Evolutionary conservation across 495 filamentous ascomycete species (phyloP), one percentile per base, ranked within the genome.

Genomic region (Eremomyces bilateralis): DNA sequence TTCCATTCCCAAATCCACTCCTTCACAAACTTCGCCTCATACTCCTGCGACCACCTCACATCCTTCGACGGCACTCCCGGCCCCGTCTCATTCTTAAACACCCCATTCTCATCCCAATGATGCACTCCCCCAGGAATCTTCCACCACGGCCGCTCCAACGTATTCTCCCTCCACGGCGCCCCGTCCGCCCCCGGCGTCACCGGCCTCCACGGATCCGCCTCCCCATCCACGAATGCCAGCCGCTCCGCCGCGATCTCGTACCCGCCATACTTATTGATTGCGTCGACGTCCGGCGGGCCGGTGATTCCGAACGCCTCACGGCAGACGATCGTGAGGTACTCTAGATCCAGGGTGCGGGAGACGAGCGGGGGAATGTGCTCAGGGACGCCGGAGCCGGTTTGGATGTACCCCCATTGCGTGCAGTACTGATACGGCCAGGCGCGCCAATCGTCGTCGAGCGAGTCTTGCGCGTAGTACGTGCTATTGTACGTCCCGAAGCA

Each of bases 81-180:
- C 10, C 48, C 60, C 3, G 64, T 69, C 56, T 76, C 57, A 40
- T 74, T 72, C 2, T 56, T 52, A 31, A 71, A 71, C 29, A 75
- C 34, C 5, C 71, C 73, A 47, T 78, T 76, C 61, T 78, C 66
- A 48, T 78, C 74, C 68, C 33, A 78, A 51, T 77, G 71, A 50
- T 79, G 73, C 30, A 76, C 70, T 0, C 57, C 69, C 0, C 57
- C 61, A n/a, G 57, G 52, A 35, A 80, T 72, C 35, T 76, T 45
- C 17, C 74, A 55, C 38, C 70, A 69, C 3, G 76, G 76, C 53
- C 74, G 58, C 15, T 52, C 51, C 0, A 56, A 52, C 1, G 73
- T 77, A 24, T 58, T 71, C 4, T 46, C 41, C 15, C 75, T 44
- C 17, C 45, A 42, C 0, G 51, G 43, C 8, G 63, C 57, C 0